Conservation (phyloP, 768 basidiomycete species). For the Favolaschia claudopus region DNA sequence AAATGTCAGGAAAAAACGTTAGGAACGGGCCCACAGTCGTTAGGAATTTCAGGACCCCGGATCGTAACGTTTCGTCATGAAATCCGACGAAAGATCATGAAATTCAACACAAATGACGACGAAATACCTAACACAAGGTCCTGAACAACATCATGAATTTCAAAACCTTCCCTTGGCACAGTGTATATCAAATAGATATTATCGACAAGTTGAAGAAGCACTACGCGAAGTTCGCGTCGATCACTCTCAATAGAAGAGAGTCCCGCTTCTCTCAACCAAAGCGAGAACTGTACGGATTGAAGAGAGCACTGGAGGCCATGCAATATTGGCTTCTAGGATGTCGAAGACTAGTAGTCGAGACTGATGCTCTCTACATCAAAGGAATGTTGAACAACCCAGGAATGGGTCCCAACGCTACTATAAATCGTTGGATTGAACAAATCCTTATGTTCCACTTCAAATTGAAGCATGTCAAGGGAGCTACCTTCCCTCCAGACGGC, state of each 20-base stretch:
- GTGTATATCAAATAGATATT: too few species aligned
- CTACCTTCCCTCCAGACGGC: background rate
- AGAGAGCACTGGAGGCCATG: constrained; percentile 23
- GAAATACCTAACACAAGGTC: too few species aligned
- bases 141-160: too few species aligned
- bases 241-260: constrained; percentile 43
- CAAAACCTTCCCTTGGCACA: too few species aligned
- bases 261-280: constrained; percentile 46
- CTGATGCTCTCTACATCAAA: constrained; percentile 40
- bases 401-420: constrained; percentile 37
- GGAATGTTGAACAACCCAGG: constrained; percentile 44
- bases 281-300: constrained; percentile 45
- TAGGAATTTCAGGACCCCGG: too few species aligned
- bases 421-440: constrained; percentile 45
- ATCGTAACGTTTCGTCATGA: too few species aligned
- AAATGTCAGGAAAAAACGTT: too few species aligned
- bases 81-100: too few species aligned
- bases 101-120: too few species aligned
- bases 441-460: constrained; percentile 41
- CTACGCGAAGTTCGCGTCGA: too few species aligned
- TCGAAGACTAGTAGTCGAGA: constrained; percentile 39
- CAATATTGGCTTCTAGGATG: constrained; percentile 26
- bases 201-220: too few species aligned
- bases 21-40: too few species aligned
- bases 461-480: constrained; percentile 33